phyloP scores from a whole-genome alignment of 257 asterid genomes.

The Craterostigma plantagineum region DNA sequence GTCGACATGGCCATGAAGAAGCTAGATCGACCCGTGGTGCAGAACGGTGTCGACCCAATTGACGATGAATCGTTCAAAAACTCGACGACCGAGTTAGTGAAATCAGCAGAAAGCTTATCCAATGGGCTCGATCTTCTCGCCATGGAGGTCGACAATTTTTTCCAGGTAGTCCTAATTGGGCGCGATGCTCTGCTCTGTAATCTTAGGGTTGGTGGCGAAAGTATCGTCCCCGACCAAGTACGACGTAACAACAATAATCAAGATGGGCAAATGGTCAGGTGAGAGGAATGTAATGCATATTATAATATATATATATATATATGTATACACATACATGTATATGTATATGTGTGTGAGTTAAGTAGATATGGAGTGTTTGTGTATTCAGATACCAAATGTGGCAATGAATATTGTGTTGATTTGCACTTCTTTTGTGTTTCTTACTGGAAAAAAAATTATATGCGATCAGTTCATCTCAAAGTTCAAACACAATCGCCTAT shows the following conservation, averaged over 20 bases:
- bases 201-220: slow-evolving; percentile 45
- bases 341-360: too few relatives aligned
- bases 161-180: slow-evolving; percentile 50
- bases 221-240: slow-evolving; percentile 9
- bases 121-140: slow-evolving; percentile 42
- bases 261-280: slow-evolving; percentile 31
- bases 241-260: slow-evolving; percentile 9
- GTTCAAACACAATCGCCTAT: too few relatives aligned
- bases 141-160: slow-evolving; percentile 55
- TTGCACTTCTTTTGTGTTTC: too few relatives aligned
- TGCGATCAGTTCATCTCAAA: too few relatives aligned
- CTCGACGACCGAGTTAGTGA: slow-evolving; percentile 21
- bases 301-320: too few relatives aligned
- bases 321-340: too few relatives aligned
- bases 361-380: not conserved
- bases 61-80: slow-evolving; percentile 22
- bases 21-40: slow-evolving; percentile 25
- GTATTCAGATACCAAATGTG: too few relatives aligned
- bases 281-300: slow-evolving; percentile 7
- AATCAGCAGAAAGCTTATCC: slow-evolving; percentile 19
- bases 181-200: slow-evolving; percentile 71
- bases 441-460: slow-evolving; percentile 8
- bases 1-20: slow-evolving; percentile 34
- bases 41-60: slow-evolving; percentile 19
- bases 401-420: not conserved